Base-by-base conservation (phyloP, 2,329 filamentous ascomycete species). In the Sordariomycetes sp. region DNA sequence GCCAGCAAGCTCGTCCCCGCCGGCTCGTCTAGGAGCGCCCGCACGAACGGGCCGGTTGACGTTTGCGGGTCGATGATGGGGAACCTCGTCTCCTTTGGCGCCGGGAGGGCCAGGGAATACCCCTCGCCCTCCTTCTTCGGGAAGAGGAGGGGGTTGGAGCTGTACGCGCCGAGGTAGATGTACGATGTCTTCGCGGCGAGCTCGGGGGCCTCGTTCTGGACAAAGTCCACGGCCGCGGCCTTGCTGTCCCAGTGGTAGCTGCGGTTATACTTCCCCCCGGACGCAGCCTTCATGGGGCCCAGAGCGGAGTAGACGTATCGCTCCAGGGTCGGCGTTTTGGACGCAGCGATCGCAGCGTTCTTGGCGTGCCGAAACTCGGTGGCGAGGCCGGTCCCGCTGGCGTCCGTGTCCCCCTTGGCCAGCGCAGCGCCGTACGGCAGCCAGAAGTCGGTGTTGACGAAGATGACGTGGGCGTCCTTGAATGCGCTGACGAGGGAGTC, bases 401-500 rank as follows among this genome's bases (percentile, higher is more conserved):
- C 72, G 18, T 78, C 66, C 5, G 73, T 63, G 34, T 70, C 68
- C 2, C 73, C 76, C 57, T 69, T 68, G 22, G 67, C 64, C 12
- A 74, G 72, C 0, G 73, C 70, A 2, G 72, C 69, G 63, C 74
- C 73, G 63, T 80, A 80, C 2, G 74, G 71, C 57, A 78, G 74
- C 75, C 76, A 83, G 67, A 79, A 83, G 61, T 82, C 74, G 0
- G 80, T 83, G 55, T 80, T 76, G 61, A 73, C 72, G 67, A 82
- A 83, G 60, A 83, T 79, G 59, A 74, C 64, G 59, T 76, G 73
- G n/a, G 77, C 78, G 8, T 73, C 75, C 2, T 54, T 57, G 59
- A 80, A 78, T 0, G 73, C 76, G 0, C 62, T 46, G 53, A 70
- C 65, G 37, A 81, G 69, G 14, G 70, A 70, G 1, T 62, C 60